These are phyloP conservation scores for Kuraishia borneana DNA, from an alignment of 805 yeast species.

Conservation along the genomic window DNA sequence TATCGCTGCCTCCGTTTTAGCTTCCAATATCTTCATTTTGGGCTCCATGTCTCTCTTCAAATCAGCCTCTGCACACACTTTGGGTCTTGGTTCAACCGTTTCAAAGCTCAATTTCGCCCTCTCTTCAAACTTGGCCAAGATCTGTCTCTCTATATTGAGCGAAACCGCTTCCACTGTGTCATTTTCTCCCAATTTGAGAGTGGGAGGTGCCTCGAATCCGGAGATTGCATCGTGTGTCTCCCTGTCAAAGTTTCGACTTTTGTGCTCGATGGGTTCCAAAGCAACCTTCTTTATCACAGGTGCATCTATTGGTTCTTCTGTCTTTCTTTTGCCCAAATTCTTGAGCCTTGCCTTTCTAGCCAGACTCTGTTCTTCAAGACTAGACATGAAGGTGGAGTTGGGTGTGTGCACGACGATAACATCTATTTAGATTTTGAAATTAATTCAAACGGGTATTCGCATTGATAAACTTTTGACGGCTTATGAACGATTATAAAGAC, in stretches of 20 bases:
- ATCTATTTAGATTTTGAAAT: conserved; percentile 12
- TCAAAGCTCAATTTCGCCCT: conserved; percentile 8
- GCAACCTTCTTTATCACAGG: not conserved
- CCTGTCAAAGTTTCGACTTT: conserved; percentile 11
- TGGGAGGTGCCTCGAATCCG: conserved; percentile 8
- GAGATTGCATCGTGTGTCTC: conserved; percentile 6
- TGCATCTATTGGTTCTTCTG: not conserved
- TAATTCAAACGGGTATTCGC: conserved; percentile 11
- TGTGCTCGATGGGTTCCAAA: not conserved
- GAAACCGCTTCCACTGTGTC: conserved; percentile 27
- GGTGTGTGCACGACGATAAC: too few relatives aligned
- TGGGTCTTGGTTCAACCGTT: conserved; percentile 8
- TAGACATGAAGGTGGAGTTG: too few relatives aligned
- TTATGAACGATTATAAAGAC: not conserved
- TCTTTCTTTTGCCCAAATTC: not conserved
- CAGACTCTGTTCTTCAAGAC: conserved; percentile 15
- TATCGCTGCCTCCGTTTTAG: conserved; percentile 31
- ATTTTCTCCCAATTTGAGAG: conserved; percentile 6
- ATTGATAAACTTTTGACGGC: not conserved
- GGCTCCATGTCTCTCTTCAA: conserved; percentile 25
- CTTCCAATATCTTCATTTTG: conserved; percentile 24
- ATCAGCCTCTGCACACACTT: conserved; percentile 28
- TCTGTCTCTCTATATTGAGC: conserved; percentile 14
- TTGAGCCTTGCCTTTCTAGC: conserved; percentile 13
- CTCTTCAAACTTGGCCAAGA: conserved; percentile 10